Evolutionary conservation across 192 early-diverging fungal genomes (phyloP).

Genomic region (Rhizoclosmatium sp.): DNA sequence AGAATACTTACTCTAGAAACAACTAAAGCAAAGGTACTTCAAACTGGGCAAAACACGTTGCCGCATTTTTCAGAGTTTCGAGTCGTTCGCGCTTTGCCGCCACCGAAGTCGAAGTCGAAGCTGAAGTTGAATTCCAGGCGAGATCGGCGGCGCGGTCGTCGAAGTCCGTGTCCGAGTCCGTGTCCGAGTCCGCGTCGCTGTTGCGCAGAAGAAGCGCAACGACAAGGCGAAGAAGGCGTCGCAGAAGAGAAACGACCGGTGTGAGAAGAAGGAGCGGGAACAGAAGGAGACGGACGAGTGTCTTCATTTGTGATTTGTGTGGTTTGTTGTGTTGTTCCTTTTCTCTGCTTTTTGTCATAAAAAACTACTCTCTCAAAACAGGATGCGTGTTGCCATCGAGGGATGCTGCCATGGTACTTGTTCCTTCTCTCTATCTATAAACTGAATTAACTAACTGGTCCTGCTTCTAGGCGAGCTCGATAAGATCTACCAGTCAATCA

Average conservation of each 20-base stretch:
- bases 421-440: not conserved
- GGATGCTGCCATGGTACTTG: conserved; percentile 90
- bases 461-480: conserved; percentile 72
- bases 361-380: not conserved
- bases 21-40: not conserved
- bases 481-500: conserved; percentile 81
- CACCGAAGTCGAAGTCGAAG: too few species aligned
- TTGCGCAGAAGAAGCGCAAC: not conserved
- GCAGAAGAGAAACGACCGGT: not conserved
- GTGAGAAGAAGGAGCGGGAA: not conserved
- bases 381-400: conserved; percentile 81
- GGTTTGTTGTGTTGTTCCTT: not conserved
- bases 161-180: too few species aligned
- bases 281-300: not conserved
- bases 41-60: conserved; percentile 28
- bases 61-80: not conserved
- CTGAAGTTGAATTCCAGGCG: too few species aligned
- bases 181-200: not conserved
- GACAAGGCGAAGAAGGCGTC: not conserved
- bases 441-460: not conserved
- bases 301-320: too few species aligned
- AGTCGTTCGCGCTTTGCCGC: not conserved
- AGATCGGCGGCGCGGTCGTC: too few species aligned
- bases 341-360: not conserved
- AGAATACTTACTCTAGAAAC: not conserved